Base-by-base conservation (phyloP, 2,329 filamentous ascomycete genomes). In the Achaetomium macrosporum region DNA sequence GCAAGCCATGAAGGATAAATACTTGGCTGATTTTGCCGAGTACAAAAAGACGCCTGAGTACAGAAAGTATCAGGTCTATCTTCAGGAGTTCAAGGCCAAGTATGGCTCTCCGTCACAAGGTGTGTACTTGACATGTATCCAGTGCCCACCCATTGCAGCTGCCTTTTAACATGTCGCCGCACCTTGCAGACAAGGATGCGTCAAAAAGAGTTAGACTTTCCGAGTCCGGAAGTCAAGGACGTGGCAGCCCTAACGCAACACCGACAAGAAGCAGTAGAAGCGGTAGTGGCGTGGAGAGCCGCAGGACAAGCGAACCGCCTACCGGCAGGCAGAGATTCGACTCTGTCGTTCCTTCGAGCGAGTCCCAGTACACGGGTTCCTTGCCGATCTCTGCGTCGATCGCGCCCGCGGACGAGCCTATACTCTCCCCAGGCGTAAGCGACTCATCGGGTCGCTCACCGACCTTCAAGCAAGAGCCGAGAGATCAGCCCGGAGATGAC, bases 21-120 rank as follows among this genome's bases (percentile, higher is more conserved):
- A 90, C 65, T 86, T 87, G 59, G 74, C 78, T n/a, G 81, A 88
- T 57, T 73, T 91, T 56, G 73, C 77, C 43, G 80, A 86, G 59
- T 92, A 92, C 67, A 91, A 91, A 66, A 89, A 89, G 68, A 91
- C 87, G 0, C 64, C 77, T 7, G 76, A 85, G 46, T 90, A 83
- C 64, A 79, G 76, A 52, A 78, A 82, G 47, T 91, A 92, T 59
- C 75, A 79, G 55, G 76, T 81, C 41, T 93, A 93, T 65, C 71
- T 92, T 19, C 77, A 81, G 31, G 87, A 91, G 1, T 92, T 93
- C 72, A 90, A 87, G 64, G 80, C 83, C 44, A 87, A 86, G 65
- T 85, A 91, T 63, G 72, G 77, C 25, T 74, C 73, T 51, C 74
- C 79, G 43, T 70, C 71, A 48, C 77, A 81, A 76, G 78, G 81